Conservation (phyloP, 345 rosid species). For the Laguncularia racemosa region DNA sequence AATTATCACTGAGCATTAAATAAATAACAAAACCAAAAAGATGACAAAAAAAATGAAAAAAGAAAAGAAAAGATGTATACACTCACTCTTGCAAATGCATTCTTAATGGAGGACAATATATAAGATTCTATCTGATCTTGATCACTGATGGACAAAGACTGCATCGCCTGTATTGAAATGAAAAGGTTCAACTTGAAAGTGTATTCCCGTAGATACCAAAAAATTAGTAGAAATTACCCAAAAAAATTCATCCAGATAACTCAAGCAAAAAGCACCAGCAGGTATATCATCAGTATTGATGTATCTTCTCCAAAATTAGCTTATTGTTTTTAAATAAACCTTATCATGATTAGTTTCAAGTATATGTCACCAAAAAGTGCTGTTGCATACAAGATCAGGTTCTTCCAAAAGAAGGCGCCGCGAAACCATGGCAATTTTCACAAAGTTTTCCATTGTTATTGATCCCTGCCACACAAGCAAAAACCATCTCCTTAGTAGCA, state of each 20-base stretch:
- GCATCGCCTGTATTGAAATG: conserved; percentile 40
- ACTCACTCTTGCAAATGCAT: conserved; percentile 73
- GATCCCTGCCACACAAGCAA: conserved; percentile 40
- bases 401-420: conserved; percentile 89
- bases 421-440: conserved; percentile 75
- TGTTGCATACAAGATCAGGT: conserved; percentile 57
- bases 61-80: not conserved
- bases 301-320: no score
- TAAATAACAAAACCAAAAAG: not conserved
- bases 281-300: no score
- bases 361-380: no score
- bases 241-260: no score
- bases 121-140: conserved; percentile 81
- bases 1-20: not conserved
- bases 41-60: no score
- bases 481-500: conserved; percentile 2
- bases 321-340: no score
- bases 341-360: no score
- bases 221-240: no score
- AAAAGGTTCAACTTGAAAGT: not conserved
- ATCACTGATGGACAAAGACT: conserved; percentile 48
- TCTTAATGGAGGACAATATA: conserved; percentile 75
- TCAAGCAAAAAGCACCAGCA: no score
- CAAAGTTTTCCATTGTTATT: conserved; percentile 60
- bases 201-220: no score